Evolutionary conservation across 2,329 filamentous ascomycete species (phyloP).

Genomic region (Penicillium polonicum): DNA sequence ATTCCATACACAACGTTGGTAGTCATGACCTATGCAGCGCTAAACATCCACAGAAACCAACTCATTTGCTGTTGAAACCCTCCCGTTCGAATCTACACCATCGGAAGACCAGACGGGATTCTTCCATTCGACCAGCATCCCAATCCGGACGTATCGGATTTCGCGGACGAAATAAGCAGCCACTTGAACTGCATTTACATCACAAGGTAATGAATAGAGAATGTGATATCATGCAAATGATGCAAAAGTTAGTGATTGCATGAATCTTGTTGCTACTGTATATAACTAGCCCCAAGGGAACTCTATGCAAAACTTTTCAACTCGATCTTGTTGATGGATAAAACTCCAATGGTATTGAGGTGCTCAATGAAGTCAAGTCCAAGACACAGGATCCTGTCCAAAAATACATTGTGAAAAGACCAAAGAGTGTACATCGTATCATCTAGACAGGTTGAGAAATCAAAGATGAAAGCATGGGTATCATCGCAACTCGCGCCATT

Average conservation of each 20-base stretch:
- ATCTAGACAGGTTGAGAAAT: background rate
- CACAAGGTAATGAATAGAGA: slow-evolving; percentile 5
- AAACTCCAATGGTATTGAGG: background rate
- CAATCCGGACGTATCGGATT: slow-evolving; percentile 41
- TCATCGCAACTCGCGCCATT: slow-evolving; percentile 9
- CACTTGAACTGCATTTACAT: background rate
- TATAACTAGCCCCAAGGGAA: background rate
- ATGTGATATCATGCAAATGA: background rate
- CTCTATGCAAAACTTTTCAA: background rate
- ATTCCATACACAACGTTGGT: no score
- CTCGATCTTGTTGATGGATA: background rate
- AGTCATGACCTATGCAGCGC: background rate
- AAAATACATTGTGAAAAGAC: background rate
- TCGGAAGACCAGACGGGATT: slow-evolving; percentile 47
- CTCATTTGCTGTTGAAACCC: slow-evolving; percentile 37
- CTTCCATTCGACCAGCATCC: slow-evolving; percentile 46
- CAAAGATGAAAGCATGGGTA: slow-evolving; percentile 10
- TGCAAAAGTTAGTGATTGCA: background rate
- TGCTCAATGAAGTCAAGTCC: background rate
- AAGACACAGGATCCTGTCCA: background rate
- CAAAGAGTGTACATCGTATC: background rate
- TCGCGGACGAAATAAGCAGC: slow-evolving; percentile 10
- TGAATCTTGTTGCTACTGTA: background rate
- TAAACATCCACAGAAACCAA: slow-evolving; percentile 29
- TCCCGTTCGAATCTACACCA: slow-evolving; percentile 45